phyloP scores from a whole-genome alignment of 306 rosid genomes.

The Hippophae rhamnoides region DNA sequence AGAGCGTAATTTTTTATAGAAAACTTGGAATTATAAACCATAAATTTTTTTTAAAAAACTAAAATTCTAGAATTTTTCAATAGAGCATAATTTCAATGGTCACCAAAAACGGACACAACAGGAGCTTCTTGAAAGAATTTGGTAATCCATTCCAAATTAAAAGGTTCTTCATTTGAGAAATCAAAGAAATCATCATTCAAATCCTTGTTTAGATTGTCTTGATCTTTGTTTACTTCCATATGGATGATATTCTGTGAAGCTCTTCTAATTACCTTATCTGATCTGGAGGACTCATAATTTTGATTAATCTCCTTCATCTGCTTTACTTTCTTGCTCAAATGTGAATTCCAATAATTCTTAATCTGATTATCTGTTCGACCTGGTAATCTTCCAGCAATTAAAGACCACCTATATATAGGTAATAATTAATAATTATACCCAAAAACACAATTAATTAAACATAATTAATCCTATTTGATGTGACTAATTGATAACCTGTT shows the following conservation, averaged over 20 bases:
- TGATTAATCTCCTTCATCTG: too few relatives aligned
- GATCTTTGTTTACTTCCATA: neutral
- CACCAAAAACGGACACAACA: too few relatives aligned
- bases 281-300: too few relatives aligned
- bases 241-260: too few relatives aligned
- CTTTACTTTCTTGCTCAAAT: constrained; percentile 14
- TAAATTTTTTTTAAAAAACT: too few relatives aligned
- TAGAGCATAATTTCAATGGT: too few relatives aligned
- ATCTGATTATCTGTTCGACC: constrained; percentile 33
- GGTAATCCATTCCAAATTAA: constrained; percentile 45
- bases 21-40: too few relatives aligned
- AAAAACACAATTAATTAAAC: neutral
- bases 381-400: constrained; percentile 28
- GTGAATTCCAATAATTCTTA: constrained; percentile 29
- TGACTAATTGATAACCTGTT: constrained; percentile 13
- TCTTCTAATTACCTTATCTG: too few relatives aligned
- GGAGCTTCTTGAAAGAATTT: neutral
- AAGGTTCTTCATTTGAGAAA: constrained; percentile 41
- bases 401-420: constrained; percentile 21
- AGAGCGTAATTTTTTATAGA: too few relatives aligned
- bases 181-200: constrained; percentile 38
- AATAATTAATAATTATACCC: neutral
- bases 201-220: constrained; percentile 2
- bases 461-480: too few relatives aligned
- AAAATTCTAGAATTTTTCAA: too few relatives aligned